A percentile compares a stretch with the other conserved stretches of the same genome.
These are phyloP conservation scores for Pachysandra terminalis DNA, from an alignment of 164 flowering plant genomes.

Conservation along the genomic window DNA sequence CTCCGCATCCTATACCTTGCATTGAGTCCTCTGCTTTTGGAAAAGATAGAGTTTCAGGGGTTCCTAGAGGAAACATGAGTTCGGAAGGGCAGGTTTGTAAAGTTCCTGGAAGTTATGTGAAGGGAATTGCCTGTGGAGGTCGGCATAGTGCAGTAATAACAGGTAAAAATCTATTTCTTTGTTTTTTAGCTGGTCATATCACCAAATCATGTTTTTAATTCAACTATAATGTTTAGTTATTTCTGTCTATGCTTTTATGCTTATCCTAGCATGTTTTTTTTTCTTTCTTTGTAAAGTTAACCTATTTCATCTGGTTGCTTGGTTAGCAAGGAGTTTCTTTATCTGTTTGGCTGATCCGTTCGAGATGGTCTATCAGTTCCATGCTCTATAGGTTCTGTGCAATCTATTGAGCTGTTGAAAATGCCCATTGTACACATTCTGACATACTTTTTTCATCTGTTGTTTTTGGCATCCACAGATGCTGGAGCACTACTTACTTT, in stretches of 20 bases:
- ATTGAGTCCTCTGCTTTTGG: conserved; percentile 42
- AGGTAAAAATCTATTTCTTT: conserved; percentile 30
- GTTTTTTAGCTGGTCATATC: not conserved
- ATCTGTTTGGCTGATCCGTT: not conserved
- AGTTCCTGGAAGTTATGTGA: conserved; percentile 66
- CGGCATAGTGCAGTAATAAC: conserved; percentile 71
- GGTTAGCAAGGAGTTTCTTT: not conserved
- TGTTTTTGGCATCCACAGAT: conserved; percentile 30
- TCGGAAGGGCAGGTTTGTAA: conserved; percentile 43
- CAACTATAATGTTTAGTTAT: not conserved
- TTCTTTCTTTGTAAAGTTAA: not conserved
- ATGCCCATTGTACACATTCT: not conserved
- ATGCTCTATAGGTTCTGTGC: not conserved
- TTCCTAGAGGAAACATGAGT: conserved; percentile 36
- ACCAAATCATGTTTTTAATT: not conserved
- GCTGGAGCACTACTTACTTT: conserved; percentile 70
- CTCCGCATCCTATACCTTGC: conserved; percentile 75
- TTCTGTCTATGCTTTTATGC: not conserved
- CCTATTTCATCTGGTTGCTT: not conserved
- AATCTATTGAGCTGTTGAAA: not conserved
- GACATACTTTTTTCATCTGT: not conserved
- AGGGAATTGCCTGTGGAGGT: conserved; percentile 76
- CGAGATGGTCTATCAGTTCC: not conserved
- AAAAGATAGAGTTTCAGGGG: conserved; percentile 36
- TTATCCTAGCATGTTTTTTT: not conserved